A percentile compares a stretch with the other conserved stretches of the same genome.
These are phyloP conservation scores for Aegilops tauschii DNA, from an alignment of 176 grass and related monocot species.

Conservation along the genomic window DNA sequence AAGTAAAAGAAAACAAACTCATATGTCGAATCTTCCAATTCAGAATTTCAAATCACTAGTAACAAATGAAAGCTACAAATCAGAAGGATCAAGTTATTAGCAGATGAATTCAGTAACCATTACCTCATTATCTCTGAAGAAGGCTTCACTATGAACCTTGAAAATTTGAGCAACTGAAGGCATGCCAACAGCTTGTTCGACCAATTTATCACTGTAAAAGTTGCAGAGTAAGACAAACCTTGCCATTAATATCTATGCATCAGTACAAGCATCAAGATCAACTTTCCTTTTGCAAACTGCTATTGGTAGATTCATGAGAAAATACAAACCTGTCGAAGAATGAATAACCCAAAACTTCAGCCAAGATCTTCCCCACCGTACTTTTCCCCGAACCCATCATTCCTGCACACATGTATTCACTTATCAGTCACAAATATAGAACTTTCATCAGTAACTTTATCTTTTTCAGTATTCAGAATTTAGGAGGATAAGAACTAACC, in stretches of 20 bases:
- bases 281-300: neutral
- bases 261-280: neutral
- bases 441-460: neutral
- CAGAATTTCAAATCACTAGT: neutral
- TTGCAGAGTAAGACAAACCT: constrained; percentile 16
- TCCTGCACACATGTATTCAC: constrained; percentile 42
- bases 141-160: constrained; percentile 86
- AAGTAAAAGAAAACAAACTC: constrained; percentile 10
- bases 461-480: neutral
- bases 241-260: constrained; percentile 11
- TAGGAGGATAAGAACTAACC: constrained; percentile 47
- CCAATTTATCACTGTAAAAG: constrained; percentile 89
- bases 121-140: constrained; percentile 98
- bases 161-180: constrained; percentile 96
- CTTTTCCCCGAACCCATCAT: constrained; percentile 99
- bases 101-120: neutral
- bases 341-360: constrained; percentile 92
- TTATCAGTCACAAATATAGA: constrained; percentile 23
- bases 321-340: constrained; percentile 90
- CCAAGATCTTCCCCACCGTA: constrained; percentile 90
- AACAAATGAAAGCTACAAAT: neutral
- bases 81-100: constrained; percentile 6
- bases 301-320: constrained; percentile 1
- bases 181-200: constrained; percentile 89
- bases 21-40: neutral